These are phyloP conservation scores for Hypoxylon sp. DNA, from an alignment of 2,329 filamentous ascomycete genomes.

Conservation along the genomic window DNA sequence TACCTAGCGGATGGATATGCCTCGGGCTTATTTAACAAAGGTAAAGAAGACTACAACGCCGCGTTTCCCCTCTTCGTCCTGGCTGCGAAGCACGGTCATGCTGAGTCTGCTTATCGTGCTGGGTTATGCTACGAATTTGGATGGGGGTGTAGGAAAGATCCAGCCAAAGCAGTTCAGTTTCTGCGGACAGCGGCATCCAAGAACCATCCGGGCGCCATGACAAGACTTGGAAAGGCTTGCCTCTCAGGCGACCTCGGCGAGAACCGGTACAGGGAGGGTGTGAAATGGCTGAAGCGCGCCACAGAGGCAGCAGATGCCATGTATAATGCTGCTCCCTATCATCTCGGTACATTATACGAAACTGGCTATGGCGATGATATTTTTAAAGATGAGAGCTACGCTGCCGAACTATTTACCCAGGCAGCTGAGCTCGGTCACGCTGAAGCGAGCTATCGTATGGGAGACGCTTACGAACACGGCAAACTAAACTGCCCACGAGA, in stretches of 20 bases:
- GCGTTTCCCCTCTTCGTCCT: conserved; percentile 94
- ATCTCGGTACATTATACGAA: conserved; percentile 90
- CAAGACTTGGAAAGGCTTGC: conserved; percentile 90
- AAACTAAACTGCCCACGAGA: conserved; percentile 89
- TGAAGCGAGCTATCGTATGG: conserved; percentile 88
- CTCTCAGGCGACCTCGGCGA: conserved; percentile 89
- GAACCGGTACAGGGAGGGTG: conserved; percentile 88
- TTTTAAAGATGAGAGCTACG: conserved; percentile 90
- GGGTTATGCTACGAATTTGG: conserved; percentile 98
- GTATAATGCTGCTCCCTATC: conserved; percentile 93
- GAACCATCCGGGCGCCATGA: conserved; percentile 95
- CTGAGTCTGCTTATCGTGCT: conserved; percentile 93
- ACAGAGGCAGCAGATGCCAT: conserved; percentile 90
- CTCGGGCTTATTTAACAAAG: conserved; percentile 95
- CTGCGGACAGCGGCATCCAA: conserved; percentile 92
- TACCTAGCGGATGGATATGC: conserved; percentile 96
- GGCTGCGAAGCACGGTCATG: conserved; percentile 96
- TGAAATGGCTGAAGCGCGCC: conserved; percentile 97
- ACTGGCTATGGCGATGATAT: conserved; percentile 94
- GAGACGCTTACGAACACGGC: conserved; percentile 97
- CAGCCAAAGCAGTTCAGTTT: conserved; percentile 93
- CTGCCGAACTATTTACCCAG: conserved; percentile 93
- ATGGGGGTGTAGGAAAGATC: conserved; percentile 93
- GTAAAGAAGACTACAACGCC: conserved; percentile 90
- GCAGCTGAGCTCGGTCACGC: conserved; percentile 92